Evolutionary conservation across 2,329 filamentous ascomycete genomes (phyloP).

Genomic region (Plectosphaerella cucumerina): DNA sequence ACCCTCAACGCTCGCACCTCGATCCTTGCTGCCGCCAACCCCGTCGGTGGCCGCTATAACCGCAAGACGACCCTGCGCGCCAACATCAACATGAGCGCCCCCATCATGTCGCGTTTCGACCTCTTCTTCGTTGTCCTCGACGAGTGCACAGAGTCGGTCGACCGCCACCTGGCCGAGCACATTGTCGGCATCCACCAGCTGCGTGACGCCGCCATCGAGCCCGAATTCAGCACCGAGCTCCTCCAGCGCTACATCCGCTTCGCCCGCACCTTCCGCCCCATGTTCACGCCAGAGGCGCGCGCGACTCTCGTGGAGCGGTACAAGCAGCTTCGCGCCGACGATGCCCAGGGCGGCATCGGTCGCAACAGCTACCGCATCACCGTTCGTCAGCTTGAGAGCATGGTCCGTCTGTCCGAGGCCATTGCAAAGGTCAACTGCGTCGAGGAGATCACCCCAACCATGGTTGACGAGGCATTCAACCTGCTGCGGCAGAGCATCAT

Average conservation of each 20-base stretch:
- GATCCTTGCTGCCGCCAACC: constrained; percentile 94
- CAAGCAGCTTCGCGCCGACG: constrained; percentile 90
- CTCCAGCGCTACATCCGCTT: constrained; percentile 97
- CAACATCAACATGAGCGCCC: constrained; percentile 98
- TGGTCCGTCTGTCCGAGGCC: constrained; percentile 95
- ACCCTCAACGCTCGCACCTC: constrained; percentile 94
- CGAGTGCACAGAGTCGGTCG: constrained; percentile 89
- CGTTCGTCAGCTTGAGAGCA: constrained; percentile 88
- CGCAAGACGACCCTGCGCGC: constrained; percentile 88
- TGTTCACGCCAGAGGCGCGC: constrained; percentile 86
- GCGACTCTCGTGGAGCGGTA: constrained; percentile 84
- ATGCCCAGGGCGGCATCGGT: constrained; percentile 89
- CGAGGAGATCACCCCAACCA: constrained; percentile 76
- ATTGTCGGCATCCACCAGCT: constrained; percentile 93
- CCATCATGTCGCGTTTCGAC: constrained; percentile 99
- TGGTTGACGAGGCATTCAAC: constrained; percentile 90
- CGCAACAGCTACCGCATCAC: constrained; percentile 97
- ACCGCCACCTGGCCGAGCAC: constrained; percentile 87
- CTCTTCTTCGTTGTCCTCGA: constrained; percentile 97
- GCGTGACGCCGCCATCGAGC: constrained; percentile 84
- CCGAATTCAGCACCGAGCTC: constrained; percentile 94
- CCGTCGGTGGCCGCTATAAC: constrained; percentile 94
- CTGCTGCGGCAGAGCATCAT: constrained; percentile 93
- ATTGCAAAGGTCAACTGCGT: constrained; percentile 98
- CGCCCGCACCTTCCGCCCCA: constrained; percentile 87